Conservation (phyloP, 2,329 filamentous ascomycete genomes). For the Monosporascus sp. region DNA sequence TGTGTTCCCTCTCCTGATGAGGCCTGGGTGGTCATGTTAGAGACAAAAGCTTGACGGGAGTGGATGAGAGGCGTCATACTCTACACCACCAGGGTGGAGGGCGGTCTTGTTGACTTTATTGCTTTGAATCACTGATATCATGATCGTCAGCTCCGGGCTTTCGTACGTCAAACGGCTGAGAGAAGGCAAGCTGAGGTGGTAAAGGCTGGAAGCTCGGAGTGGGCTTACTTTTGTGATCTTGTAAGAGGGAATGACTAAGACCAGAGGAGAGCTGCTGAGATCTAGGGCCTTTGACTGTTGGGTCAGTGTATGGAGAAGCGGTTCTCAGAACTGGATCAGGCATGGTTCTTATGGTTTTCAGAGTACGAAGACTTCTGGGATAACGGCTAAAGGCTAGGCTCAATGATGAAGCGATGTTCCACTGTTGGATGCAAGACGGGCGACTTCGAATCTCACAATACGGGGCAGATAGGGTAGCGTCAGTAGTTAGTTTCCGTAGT, state of each 20-base stretch:
- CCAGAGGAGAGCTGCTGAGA: constrained; percentile 34
- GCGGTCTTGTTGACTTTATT: constrained; percentile 80
- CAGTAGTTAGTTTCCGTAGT: not conserved
- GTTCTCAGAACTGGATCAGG: constrained; percentile 36
- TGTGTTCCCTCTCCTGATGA: constrained; percentile 67
- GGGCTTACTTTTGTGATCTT: constrained; percentile 22
- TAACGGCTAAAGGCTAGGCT: constrained; percentile 9
- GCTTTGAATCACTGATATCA: constrained; percentile 44
- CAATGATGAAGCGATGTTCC: constrained; percentile 17
- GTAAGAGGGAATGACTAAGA: constrained; percentile 23
- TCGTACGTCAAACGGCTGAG: not conserved
- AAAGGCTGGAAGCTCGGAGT: not conserved
- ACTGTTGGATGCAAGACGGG: constrained; percentile 24
- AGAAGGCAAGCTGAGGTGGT: not conserved
- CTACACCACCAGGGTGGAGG: constrained; percentile 84
- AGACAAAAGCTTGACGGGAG: constrained; percentile 8
- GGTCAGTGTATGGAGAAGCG: constrained; percentile 40
- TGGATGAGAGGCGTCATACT: constrained; percentile 53
- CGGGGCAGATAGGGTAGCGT: constrained; percentile 16
- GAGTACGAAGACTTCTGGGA: constrained; percentile 12
- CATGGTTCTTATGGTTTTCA: constrained; percentile 28
- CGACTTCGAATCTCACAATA: constrained; percentile 22
- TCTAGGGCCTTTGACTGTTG: constrained; percentile 37
- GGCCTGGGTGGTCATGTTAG: constrained; percentile 51
- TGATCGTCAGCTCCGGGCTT: constrained; percentile 11